Evolutionary conservation across 2,329 filamentous ascomycete genomes (phyloP).

Genomic region (Nannizziopsis barbatae): DNA sequence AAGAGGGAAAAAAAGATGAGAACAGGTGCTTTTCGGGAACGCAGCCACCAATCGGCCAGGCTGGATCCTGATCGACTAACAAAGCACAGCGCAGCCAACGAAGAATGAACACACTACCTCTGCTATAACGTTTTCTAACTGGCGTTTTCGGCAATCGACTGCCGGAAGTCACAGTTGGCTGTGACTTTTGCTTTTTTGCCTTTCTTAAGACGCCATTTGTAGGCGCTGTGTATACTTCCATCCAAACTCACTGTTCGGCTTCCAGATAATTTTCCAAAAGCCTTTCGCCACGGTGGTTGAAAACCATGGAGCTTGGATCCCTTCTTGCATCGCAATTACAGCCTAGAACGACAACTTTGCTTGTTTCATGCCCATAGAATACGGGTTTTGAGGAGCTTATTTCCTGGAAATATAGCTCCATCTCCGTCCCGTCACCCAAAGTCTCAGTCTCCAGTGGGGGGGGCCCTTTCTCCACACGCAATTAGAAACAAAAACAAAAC

Average conservation of each 20-base stretch:
- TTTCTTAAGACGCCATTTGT: neutral
- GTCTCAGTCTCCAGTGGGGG: neutral
- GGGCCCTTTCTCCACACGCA: too few species aligned
- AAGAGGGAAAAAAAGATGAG: neutral
- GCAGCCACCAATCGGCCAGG: conserved; percentile 3
- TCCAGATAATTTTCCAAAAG: too few species aligned
- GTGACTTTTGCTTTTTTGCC: neutral
- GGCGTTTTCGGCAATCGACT: neutral
- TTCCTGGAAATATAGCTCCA: conserved; percentile 1
- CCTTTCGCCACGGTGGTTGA: too few species aligned
- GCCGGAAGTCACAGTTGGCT: conserved; percentile 1
- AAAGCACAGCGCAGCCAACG: neutral
- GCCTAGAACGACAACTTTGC: neutral
- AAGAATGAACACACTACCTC: neutral
- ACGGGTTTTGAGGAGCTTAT: neutral
- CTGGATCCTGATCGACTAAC: conserved; percentile 2
- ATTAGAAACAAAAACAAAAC: neutral
- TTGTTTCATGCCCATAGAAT: neutral
- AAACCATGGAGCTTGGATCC: neutral
- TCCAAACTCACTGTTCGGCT: neutral
- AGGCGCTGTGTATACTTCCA: neutral
- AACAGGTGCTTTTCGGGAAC: neutral
- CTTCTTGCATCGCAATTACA: neutral
- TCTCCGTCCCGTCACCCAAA: conserved; percentile 4
- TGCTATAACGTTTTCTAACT: neutral